Percentiles rank a stretch among this genome's conserved stretches.
These are phyloP conservation scores for Pochonia chlamydosporia DNA, from an alignment of 2,329 filamentous ascomycete species.

Conservation along the genomic window DNA sequence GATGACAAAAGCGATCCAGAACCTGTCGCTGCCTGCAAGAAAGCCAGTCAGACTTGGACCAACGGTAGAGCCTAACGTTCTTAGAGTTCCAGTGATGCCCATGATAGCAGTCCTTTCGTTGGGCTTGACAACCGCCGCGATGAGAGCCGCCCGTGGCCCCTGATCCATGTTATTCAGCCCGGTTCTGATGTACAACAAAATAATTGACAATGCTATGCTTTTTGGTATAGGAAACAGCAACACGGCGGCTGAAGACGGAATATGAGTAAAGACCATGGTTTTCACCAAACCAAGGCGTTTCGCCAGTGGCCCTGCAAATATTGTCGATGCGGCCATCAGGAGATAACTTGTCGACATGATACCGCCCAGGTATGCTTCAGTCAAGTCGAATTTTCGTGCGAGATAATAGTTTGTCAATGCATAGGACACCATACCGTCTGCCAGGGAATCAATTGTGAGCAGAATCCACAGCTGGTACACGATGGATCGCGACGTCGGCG, in stretches of 20 bases:
- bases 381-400: slow-evolving; percentile 47
- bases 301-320: slow-evolving; percentile 53
- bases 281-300: slow-evolving; percentile 56
- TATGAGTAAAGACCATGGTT: slow-evolving; percentile 58
- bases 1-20: slow-evolving; percentile 58
- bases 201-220: slow-evolving; percentile 44
- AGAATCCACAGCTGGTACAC: slow-evolving; percentile 63
- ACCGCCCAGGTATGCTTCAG: slow-evolving; percentile 54
- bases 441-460: slow-evolving; percentile 57
- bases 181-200: slow-evolving; percentile 52
- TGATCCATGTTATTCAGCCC: slow-evolving; percentile 66
- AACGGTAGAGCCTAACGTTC: slow-evolving; percentile 51
- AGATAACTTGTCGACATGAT: slow-evolving; percentile 50
- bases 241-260: slow-evolving; percentile 57
- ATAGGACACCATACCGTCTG: slow-evolving; percentile 59
- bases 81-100: slow-evolving; percentile 58
- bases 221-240: slow-evolving; percentile 52
- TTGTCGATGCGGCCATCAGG: slow-evolving; percentile 44
- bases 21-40: slow-evolving; percentile 44
- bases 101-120: slow-evolving; percentile 65
- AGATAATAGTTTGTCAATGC: slow-evolving; percentile 54
- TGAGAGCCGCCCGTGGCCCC: slow-evolving; percentile 59
- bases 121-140: slow-evolving; percentile 59
- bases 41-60: slow-evolving; percentile 51
- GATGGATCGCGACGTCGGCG: slow-evolving; percentile 46